Evolutionary conservation across 345 rosid genomes (phyloP), one percentile per base, ranked within the genome.

Genomic region (Zanthoxylum bungeanum): DNA sequence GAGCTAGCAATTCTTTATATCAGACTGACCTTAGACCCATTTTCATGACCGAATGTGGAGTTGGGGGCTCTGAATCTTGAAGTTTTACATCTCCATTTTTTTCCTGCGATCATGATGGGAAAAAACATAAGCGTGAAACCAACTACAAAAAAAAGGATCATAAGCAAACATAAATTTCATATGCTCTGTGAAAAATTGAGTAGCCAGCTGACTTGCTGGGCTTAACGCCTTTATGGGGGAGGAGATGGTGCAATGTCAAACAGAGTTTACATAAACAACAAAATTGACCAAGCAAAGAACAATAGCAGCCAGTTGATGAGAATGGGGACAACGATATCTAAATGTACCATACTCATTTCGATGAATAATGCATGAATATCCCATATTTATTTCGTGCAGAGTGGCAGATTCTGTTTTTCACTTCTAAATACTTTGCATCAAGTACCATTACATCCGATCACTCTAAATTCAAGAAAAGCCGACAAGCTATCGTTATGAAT

Each of bases 1-100:
- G 12, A 12, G 16, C 44, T 59, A 12, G 16, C 44, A 70, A 46
- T 22, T 60, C 27, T 8, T n/a, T 12, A 19, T 22, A 60, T 30
- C 52, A 11, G 10, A 77, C 84, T 81, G 66, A 95, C 99, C 99
- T 92, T 76, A 82, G 69, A 76, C 88, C 79, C 89, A 91, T 88
- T 83, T 88, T 95, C 76, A 88, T 75, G 73, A 81, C 90, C 63
- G 99, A 89, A 81, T 78, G 88, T 65, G 99, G 98, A 76, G 98
- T 95, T 72, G 87, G 91, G 74, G 99, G 99, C 91, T 92, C 99
- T 6, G 97, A 89, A 75, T 92, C 98, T 77, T 86, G 97, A 80
- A 83, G 76, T 82, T 87, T 95, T 60, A 74, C 73, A 75, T 92
- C 97, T 60, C 88, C 96, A 81, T 88, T 88, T 82, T 86, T 88